These are phyloP conservation scores for Boletus eberwhitei DNA, from an alignment of 768 basidiomycete species.

Conservation along the genomic window DNA sequence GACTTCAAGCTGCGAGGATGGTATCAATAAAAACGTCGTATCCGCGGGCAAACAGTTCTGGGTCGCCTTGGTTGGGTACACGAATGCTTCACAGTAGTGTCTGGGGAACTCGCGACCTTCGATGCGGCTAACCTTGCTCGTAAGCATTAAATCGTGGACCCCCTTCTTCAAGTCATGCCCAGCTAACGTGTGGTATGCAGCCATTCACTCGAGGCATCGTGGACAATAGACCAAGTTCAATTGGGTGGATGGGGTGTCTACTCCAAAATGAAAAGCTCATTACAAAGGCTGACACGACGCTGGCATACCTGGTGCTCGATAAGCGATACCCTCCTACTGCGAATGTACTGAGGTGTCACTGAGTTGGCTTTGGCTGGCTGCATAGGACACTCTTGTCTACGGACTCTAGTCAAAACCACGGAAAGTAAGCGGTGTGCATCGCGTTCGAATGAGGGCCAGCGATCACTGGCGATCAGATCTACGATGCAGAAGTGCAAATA, in stretches of 20 bases:
- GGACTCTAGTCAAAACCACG: neutral
- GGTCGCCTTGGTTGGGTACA: neutral
- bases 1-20: neutral
- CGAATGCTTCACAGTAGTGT: neutral
- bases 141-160: no score
- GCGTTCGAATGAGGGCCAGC: neutral
- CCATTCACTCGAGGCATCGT: neutral
- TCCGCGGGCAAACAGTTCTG: neutral
- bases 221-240: neutral
- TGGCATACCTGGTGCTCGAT: neutral
- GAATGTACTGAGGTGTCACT: neutral
- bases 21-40: neutral
- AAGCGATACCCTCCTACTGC: neutral
- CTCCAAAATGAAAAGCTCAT: neutral
- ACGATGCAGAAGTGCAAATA: no score
- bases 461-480: conserved; percentile 4
- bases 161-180: neutral
- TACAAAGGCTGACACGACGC: neutral
- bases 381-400: neutral
- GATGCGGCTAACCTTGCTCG: neutral
- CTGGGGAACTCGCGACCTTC: neutral
- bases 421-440: neutral
- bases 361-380: neutral
- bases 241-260: neutral
- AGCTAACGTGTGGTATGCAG: neutral